Evolutionary conservation across 352 stramenopile species (phyloP).

Genomic region (Thalassiosira livingstoniorum): DNA sequence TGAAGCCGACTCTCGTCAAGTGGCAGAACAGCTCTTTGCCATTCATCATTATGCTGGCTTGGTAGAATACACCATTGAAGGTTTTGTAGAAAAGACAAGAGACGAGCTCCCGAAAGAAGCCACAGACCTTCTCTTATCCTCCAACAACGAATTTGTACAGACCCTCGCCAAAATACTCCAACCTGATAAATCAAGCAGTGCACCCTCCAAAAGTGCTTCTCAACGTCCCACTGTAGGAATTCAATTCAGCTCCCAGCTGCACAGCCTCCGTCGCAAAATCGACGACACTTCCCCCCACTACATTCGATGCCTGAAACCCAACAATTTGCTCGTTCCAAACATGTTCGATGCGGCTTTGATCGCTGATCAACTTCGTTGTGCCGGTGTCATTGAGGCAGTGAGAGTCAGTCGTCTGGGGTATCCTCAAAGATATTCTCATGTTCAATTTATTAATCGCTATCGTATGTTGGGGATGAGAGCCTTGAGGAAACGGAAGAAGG

Average conservation of each 20-base stretch:
- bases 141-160: slow-evolving; percentile 45
- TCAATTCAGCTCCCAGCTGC: slow-evolving; percentile 31
- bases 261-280: slow-evolving; percentile 27
- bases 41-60: slow-evolving; percentile 91
- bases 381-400: slow-evolving; percentile 95
- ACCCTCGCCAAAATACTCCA: slow-evolving; percentile 56
- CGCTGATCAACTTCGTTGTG: slow-evolving; percentile 92
- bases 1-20: slow-evolving; percentile 40
- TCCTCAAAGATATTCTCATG: slow-evolving; percentile 91
- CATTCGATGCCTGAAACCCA: slow-evolving; percentile 95
- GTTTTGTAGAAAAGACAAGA: slow-evolving; percentile 97
- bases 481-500: slow-evolving; percentile 35
- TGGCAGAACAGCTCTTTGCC: slow-evolving; percentile 56
- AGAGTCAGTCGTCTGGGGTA: slow-evolving; percentile 92
- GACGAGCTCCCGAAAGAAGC: slow-evolving; percentile 35
- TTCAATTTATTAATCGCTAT: slow-evolving; percentile 87
- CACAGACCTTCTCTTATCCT: slow-evolving; percentile 27
- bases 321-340: slow-evolving; percentile 88
- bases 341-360: slow-evolving; percentile 89
- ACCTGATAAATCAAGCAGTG: background rate
- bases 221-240: slow-evolving; percentile 14
- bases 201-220: slow-evolving; percentile 22
- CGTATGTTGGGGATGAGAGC: slow-evolving; percentile 69
- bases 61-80: slow-evolving; percentile 93
- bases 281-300: slow-evolving; percentile 62